Evolutionary conservation across 805 yeast species (phyloP), one percentile per base, ranked within the genome.

Genomic region (Scheffersomyces amazonensis): DNA sequence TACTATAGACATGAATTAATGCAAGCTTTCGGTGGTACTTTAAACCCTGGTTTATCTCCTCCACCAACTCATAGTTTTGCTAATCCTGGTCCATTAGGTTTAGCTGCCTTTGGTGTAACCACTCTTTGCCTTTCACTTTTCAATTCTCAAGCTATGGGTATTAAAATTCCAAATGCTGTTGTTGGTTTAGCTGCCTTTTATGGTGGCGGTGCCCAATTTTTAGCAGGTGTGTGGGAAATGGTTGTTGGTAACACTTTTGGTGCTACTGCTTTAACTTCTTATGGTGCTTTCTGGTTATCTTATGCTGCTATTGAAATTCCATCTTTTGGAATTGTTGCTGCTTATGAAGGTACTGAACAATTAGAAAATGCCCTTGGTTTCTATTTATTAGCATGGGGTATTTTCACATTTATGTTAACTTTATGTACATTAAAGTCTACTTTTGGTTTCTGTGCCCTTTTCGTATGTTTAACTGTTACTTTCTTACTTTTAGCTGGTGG

Each of bases 201-300:
- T 46, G 88, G 87, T 40, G 87, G 87, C 16, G 52, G 69, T 2
- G 69, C 72, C 28, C 87, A 81, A 61, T 51, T 81, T 20, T 58
- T 76, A 18, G 85, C 86, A 16, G 87, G 87, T 31, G 67, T 78
- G 62, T 81, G 84, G 84, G 86, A 81, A 60, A 63, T 81, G 47
- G 75, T 76, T 9, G 55, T 75, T 30, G 84, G 79, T 35, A 81
- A 82, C 60, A 76, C 83, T 19, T 82, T 82, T 64, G 87, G 82
- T 65, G 84, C 77, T 43, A 73, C 81, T n/a, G 85, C 86, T 2
- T 66, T 82, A 34, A 55, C 76, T 31, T 75, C 83, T 3, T 81
- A 69, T 48, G 71, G 71, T 8, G 61, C 62, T 3, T 65, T 65
- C 44, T 65, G 71, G 71, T 49, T 62, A 20, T 39, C 61, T 22